A percentile compares a stretch with the other conserved stretches of the same genome.
Evolutionary conservation across 345 rosid genomes (phyloP).

Genomic region (Syzygium jambos): DNA sequence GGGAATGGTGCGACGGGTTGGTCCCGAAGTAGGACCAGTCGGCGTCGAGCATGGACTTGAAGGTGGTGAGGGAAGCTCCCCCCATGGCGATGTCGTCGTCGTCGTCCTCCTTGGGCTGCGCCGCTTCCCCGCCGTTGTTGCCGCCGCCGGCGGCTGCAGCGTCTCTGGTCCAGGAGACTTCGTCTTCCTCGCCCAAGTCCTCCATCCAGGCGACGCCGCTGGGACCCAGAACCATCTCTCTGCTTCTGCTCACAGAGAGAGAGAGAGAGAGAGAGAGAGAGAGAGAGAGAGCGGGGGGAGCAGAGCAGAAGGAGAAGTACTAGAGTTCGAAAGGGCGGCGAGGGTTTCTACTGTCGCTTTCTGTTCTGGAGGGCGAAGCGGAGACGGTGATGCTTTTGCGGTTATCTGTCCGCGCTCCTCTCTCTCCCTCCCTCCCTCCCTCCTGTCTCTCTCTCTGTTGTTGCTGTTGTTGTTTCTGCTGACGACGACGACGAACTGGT

Average conservation of each 20-base stretch:
- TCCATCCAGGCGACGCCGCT: conserved; percentile 61
- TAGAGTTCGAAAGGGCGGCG: neutral
- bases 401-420: neutral
- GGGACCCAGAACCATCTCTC: conserved; percentile 49
- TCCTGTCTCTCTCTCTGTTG: neutral
- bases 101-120: conserved; percentile 12
- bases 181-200: conserved; percentile 23
- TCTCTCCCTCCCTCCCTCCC: neutral
- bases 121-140: neutral
- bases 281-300: neutral
- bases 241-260: neutral
- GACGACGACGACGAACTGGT: neutral
- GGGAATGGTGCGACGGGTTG: conserved; percentile 4
- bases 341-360: neutral
- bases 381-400: neutral
- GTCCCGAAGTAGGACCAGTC: conserved; percentile 19
- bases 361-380: neutral
- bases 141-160: neutral
- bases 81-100: conserved; percentile 23
- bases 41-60: conserved; percentile 62
- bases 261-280: neutral
- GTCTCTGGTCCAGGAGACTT: conserved; percentile 51
- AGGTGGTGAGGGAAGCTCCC: conserved; percentile 19
- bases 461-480: neutral
- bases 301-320: neutral